phyloP scores from a whole-genome alignment of 2,329 filamentous ascomycete species.

The Neofusicoccum umdonicola region DNA sequence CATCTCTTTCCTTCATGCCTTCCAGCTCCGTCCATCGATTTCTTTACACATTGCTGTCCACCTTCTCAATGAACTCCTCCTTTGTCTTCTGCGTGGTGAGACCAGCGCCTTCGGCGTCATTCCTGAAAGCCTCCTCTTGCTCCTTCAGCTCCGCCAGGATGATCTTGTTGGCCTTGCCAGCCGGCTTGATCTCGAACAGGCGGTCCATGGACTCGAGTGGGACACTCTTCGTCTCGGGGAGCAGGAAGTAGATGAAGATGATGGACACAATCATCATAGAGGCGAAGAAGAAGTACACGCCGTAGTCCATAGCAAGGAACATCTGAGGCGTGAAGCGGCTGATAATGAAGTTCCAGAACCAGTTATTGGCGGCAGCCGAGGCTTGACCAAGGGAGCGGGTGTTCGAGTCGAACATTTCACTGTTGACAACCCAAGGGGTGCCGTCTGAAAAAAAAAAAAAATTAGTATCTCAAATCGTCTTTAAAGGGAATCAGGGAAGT shows the following conservation, averaged over 20 bases:
- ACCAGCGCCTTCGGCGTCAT: conserved; percentile 38
- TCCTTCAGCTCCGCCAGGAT: conserved; percentile 39
- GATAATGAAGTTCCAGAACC: conserved; percentile 71
- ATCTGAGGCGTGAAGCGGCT: conserved; percentile 65
- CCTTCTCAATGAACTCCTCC: conserved; percentile 17
- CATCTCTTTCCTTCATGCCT: background rate
- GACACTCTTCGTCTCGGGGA: conserved; percentile 45
- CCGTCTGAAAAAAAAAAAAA: conserved; percentile 42
- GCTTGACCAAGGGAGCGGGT: conserved; percentile 69
- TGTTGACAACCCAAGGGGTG: conserved; percentile 66
- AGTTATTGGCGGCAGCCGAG: conserved; percentile 68
- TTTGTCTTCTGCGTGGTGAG: conserved; percentile 21
- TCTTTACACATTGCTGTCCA: conserved; percentile 9
- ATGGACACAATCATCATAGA: conserved; percentile 46
- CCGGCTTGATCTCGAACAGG: conserved; percentile 45
- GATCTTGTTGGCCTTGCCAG: conserved; percentile 39
- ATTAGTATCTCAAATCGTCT: conserved; percentile 63
- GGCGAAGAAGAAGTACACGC: conserved; percentile 49
- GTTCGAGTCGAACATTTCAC: conserved; percentile 71
- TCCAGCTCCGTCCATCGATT: background rate
- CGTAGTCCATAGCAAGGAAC: conserved; percentile 47
- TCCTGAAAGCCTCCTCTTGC: conserved; percentile 42
- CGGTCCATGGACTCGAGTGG: conserved; percentile 49
- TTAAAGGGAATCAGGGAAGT: conserved; percentile 1
- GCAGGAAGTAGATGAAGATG: conserved; percentile 46